These are phyloP conservation scores for Seminavis robusta DNA, from an alignment of 108 stramenopile species.

Conservation along the genomic window DNA sequence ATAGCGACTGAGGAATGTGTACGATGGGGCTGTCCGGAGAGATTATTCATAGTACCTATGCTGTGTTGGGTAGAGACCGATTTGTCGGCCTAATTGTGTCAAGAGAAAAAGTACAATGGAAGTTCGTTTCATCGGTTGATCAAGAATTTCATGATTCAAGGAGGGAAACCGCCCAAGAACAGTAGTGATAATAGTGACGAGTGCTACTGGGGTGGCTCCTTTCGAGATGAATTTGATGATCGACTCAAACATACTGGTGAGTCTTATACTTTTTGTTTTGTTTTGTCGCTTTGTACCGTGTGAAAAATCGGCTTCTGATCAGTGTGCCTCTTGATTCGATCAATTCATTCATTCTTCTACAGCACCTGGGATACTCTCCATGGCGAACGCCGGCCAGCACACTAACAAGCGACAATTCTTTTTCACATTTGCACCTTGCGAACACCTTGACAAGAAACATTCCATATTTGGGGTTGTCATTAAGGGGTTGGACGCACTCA, in stretches of 20 bases:
- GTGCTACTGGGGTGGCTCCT: slow-evolving; percentile 69
- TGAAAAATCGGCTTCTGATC: too few species aligned
- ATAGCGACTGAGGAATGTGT: too few species aligned
- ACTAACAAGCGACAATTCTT: slow-evolving; percentile 96
- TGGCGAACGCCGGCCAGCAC: slow-evolving; percentile 94
- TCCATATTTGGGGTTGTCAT: slow-evolving; percentile 93
- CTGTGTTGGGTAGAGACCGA: too few species aligned
- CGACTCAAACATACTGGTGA: slow-evolving; percentile 61
- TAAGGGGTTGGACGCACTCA: slow-evolving; percentile 71
- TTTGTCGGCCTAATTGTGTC: too few species aligned
- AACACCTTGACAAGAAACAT: slow-evolving; percentile 96
- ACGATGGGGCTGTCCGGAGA: too few species aligned
- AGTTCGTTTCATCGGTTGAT: slow-evolving; percentile 91
- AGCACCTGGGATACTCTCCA: slow-evolving; percentile 89
- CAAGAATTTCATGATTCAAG: slow-evolving; percentile 92
- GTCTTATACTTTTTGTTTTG: too few species aligned
- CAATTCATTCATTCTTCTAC: too few species aligned
- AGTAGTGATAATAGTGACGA: too few species aligned
- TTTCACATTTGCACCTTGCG: slow-evolving; percentile 83
- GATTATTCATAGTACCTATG: too few species aligned
- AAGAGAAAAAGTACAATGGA: slow-evolving; percentile 81
- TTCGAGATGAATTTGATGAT: slow-evolving; percentile 94
- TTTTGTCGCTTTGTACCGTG: too few species aligned
- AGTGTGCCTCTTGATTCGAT: too few species aligned
- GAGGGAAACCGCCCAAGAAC: too few species aligned